phyloP scores from a whole-genome alignment of 2,329 filamentous ascomycete species.

The Exutisphaerella laricina region DNA sequence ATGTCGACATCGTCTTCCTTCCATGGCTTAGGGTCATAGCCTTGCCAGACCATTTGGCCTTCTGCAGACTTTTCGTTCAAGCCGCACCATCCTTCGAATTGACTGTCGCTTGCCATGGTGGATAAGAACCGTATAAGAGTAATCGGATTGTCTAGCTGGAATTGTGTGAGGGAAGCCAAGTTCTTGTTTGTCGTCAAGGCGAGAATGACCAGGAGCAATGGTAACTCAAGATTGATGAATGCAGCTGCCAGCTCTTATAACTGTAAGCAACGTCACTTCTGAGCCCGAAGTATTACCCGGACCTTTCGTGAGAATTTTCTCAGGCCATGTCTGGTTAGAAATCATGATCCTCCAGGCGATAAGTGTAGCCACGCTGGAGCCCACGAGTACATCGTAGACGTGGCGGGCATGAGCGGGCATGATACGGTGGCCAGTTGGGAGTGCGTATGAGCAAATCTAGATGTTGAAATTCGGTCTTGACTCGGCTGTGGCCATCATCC shows the following conservation, averaged over 20 bases:
- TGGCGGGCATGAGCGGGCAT: constrained; percentile 2
- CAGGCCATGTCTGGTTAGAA: constrained; percentile 5
- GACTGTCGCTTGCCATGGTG: constrained; percentile 36
- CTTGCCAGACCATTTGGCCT: constrained; percentile 51
- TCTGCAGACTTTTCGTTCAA: constrained; percentile 44
- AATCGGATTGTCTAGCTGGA: constrained; percentile 6
- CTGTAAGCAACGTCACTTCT: no score
- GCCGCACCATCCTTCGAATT: constrained; percentile 55
- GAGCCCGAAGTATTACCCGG: constrained; percentile 3
- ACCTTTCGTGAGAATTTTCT: constrained; percentile 3
- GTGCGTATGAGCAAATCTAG: constrained; percentile 4
- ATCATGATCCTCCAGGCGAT: constrained; percentile 1
- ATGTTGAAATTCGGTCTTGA: constrained; percentile 7
- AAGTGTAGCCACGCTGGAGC: background rate
- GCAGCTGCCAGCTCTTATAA: no score
- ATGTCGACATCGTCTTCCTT: constrained; percentile 38
- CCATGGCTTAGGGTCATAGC: constrained; percentile 39
- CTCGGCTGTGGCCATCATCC: constrained; percentile 7
- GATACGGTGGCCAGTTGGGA: constrained; percentile 5
- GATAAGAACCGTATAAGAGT: constrained; percentile 3
- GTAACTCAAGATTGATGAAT: constrained; percentile 4
- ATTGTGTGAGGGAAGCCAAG: constrained; percentile 6
- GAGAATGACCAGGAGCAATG: background rate
- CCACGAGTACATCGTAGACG: constrained; percentile 3
- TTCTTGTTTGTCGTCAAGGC: background rate